Base-by-base conservation (phyloP, 352 stramenopile species). In the Globisporangium megalacanthum region DNA sequence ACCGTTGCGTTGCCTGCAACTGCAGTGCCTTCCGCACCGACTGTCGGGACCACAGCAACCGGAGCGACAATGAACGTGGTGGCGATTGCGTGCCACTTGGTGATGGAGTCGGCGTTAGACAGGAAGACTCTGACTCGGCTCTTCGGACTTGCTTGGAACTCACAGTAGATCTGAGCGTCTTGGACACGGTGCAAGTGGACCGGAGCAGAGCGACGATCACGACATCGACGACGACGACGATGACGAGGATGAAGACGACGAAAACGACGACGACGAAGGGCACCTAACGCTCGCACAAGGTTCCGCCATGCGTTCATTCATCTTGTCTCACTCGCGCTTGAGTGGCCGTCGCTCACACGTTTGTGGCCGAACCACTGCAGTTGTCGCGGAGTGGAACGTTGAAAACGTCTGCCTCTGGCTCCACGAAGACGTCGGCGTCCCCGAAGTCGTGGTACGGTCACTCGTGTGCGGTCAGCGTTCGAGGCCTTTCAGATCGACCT, bases 321-420 rank as follows among this genome's bases (percentile, higher is more conserved):
- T 29, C n/a, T n/a, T n/a, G 8, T 31, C 5, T 17, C 6, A 31
- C 7, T 5, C n/a, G 31, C 44, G 11, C 44, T 17, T 31, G n/a
- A 5, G 25, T 11, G 9, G 35, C 10, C 10, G 35, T 39, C 35
- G 10, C 35, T 39, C 35, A 39, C 35, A 13, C 35, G 6, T 13
- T 39, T 39, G 35, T 39, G 35, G 35, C 6, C 35, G 35, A 39
- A 39, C n/a, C 14, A 45, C 14, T 17, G 15, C 48, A 86, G 83
- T 89, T 14, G 80, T 92, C 11, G 72, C 73, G 1, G 77, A 90
- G 37, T 92, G 83, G 83, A 90, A 65, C 19, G 78, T 91, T n/a
- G 83, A 90, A 35, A 88, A 89, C 49, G 83, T 92, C 3, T 92
- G 79, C 35, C 58, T 90, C 1, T 92, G 83, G 83, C 70, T 92